Evolutionary conservation across 768 basidiomycete genomes (phyloP).

Genomic region (Lactarius akahatsu): DNA sequence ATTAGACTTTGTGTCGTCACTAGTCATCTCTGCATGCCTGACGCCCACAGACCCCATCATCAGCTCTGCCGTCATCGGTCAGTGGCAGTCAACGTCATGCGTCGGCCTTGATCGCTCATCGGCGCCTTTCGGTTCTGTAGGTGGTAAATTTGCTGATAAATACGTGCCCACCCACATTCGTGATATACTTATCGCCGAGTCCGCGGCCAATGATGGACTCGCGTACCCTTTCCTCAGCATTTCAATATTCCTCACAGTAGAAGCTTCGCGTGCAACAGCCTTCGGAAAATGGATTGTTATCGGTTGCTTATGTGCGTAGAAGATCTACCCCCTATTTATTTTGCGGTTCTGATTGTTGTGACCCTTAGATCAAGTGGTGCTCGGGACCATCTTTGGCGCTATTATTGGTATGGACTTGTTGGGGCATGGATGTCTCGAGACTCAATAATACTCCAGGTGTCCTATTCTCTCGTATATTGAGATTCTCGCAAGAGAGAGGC

Average conservation of each 20-base stretch:
- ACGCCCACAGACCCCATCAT: slow-evolving; percentile 96
- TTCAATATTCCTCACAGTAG: slow-evolving; percentile 80
- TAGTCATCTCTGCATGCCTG: slow-evolving; percentile 85
- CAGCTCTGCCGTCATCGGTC: slow-evolving; percentile 77
- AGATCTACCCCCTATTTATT: not conserved
- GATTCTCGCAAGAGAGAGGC: slow-evolving; percentile 56
- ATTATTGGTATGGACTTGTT: slow-evolving; percentile 39
- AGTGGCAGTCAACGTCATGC: slow-evolving; percentile 25
- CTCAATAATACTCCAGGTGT: slow-evolving; percentile 44
- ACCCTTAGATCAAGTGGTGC: slow-evolving; percentile 68
- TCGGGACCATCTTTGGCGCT: slow-evolving; percentile 71
- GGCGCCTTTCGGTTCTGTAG: slow-evolving; percentile 36
- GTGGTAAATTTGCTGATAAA: slow-evolving; percentile 65
- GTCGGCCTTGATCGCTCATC: not conserved
- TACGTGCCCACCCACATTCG: slow-evolving; percentile 76
- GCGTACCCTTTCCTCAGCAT: slow-evolving; percentile 91
- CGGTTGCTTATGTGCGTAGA: slow-evolving; percentile 70
- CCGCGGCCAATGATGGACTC: slow-evolving; percentile 93
- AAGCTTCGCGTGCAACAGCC: slow-evolving; percentile 58
- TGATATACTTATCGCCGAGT: slow-evolving; percentile 81
- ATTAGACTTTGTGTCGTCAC: slow-evolving; percentile 67
- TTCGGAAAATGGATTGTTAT: slow-evolving; percentile 84
- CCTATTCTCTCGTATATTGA: slow-evolving; percentile 73
- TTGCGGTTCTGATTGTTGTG: not conserved
- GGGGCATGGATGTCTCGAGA: not conserved